Percentiles rank a stretch among this genome's conserved stretches.
Conservation (phyloP, 202 grass and related monocot species). For the Setaria viridis region DNA sequence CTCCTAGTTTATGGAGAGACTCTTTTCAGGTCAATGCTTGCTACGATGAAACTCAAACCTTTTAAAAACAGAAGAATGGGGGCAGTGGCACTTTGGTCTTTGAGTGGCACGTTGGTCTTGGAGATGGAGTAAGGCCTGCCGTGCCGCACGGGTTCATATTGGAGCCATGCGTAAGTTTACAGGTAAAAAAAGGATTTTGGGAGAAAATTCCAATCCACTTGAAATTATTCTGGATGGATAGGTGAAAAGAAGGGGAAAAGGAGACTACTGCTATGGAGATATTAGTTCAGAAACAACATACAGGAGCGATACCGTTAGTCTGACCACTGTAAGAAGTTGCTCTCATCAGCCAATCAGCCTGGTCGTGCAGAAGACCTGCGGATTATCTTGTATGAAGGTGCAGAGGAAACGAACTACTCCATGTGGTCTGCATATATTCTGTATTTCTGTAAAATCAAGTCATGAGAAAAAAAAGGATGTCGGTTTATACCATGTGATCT, state of each 20-base stretch:
- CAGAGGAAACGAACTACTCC: not conserved
- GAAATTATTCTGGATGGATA: not conserved
- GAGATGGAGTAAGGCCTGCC: not conserved
- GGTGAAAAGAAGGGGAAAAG: too few species aligned
- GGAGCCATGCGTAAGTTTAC: not conserved
- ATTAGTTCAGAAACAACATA: not conserved
- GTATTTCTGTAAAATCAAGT: too few species aligned
- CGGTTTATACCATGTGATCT: not conserved
- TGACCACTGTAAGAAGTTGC: constrained; percentile 2
- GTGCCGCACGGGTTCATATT: constrained; percentile 1
- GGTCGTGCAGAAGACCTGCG: not conserved
- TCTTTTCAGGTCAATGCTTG: constrained; percentile 46
- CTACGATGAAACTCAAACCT: constrained; percentile 23
- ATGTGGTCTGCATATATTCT: too few species aligned
- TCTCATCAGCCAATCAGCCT: not conserved
- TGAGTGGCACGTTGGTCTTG: not conserved
- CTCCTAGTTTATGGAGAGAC: constrained; percentile 14
- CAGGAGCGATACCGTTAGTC: not conserved
- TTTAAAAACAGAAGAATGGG: not conserved
- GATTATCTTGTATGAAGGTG: not conserved
- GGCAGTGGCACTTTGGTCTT: not conserved
- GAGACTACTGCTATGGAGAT: not conserved
- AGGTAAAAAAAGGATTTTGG: not conserved
- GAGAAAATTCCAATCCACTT: not conserved
- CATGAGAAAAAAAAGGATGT: too few species aligned